These are phyloP conservation scores for Aegilops bicornis DNA, from an alignment of 176 grass and related monocot genomes.

Conservation along the genomic window DNA sequence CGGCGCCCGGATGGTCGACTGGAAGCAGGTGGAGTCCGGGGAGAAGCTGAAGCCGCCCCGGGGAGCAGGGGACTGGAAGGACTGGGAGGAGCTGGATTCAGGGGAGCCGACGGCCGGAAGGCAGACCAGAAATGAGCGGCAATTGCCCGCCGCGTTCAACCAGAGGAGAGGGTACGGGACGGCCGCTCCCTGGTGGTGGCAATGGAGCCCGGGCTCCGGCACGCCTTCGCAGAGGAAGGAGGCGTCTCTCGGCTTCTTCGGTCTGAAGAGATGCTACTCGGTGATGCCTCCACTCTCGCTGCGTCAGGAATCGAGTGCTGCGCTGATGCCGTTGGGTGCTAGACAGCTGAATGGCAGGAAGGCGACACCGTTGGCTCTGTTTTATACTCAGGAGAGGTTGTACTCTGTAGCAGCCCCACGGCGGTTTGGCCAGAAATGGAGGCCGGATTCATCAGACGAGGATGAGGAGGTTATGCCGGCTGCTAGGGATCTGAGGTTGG, in stretches of 20 bases:
- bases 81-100: slow-evolving; percentile 39
- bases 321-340: neutral
- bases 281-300: neutral
- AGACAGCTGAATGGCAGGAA: slow-evolving; percentile 5
- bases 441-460: slow-evolving; percentile 46
- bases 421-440: slow-evolving; percentile 57
- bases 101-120: slow-evolving; percentile 25
- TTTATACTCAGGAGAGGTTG: slow-evolving; percentile 35
- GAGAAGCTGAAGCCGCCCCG: neutral
- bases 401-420: neutral
- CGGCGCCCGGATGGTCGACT: neutral
- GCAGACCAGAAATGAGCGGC: neutral
- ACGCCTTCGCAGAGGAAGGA: neutral
- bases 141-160: neutral
- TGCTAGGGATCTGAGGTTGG: slow-evolving; percentile 29
- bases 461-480: neutral
- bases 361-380: neutral
- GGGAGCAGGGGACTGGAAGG: slow-evolving; percentile 1
- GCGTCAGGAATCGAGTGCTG: neutral
- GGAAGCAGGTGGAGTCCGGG: neutral
- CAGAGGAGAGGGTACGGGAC: slow-evolving; percentile 36
- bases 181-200: slow-evolving; percentile 10
- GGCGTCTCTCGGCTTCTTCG: slow-evolving; percentile 19
- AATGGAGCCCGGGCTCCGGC: neutral
- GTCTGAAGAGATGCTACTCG: slow-evolving; percentile 42